Evolutionary conservation across 768 basidiomycete species (phyloP).

Genomic region (Pholiota molesta): DNA sequence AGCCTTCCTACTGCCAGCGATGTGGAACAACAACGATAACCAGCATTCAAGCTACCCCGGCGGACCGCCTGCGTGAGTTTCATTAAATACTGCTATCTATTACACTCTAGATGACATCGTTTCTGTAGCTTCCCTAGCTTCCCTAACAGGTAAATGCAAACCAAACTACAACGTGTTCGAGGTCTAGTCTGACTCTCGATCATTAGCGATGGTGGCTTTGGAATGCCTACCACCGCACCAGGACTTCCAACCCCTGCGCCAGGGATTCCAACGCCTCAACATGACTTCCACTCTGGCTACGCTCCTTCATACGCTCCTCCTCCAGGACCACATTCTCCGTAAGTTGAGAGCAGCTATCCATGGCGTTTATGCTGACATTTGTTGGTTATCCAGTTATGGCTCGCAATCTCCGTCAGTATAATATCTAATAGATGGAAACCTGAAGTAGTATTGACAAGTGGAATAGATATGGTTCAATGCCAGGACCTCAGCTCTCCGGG

Average conservation of each 20-base stretch:
- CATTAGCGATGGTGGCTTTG: conserved; percentile 18
- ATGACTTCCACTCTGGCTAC: conserved; percentile 45
- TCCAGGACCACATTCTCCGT: conserved; percentile 23
- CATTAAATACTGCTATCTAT: conserved; percentile 2
- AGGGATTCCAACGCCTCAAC: conserved; percentile 21
- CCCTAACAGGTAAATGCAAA: conserved; percentile 25
- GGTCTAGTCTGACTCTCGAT: background rate
- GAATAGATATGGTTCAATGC: background rate
- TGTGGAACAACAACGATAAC: conserved; percentile 38
- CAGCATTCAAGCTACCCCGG: conserved; percentile 27
- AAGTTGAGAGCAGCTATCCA: background rate
- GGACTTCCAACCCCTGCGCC: conserved; percentile 5
- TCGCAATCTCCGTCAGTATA: background rate
- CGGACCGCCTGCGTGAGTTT: conserved; percentile 22
- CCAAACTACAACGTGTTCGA: background rate
- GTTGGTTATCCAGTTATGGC: background rate
- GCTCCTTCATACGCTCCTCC: conserved; percentile 37
- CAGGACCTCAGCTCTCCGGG: background rate
- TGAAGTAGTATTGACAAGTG: background rate
- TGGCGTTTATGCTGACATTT: background rate
- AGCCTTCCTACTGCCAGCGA: conserved; percentile 2
- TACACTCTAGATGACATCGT: conserved; percentile 1
- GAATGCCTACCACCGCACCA: conserved; percentile 18
- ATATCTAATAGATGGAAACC: background rate
- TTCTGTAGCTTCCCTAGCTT: conserved; percentile 31